A percentile compares a stretch with the other conserved stretches of the same genome.
Conservation (phyloP, 495 filamentous ascomycete species). For the Tuber magnatum region DNA sequence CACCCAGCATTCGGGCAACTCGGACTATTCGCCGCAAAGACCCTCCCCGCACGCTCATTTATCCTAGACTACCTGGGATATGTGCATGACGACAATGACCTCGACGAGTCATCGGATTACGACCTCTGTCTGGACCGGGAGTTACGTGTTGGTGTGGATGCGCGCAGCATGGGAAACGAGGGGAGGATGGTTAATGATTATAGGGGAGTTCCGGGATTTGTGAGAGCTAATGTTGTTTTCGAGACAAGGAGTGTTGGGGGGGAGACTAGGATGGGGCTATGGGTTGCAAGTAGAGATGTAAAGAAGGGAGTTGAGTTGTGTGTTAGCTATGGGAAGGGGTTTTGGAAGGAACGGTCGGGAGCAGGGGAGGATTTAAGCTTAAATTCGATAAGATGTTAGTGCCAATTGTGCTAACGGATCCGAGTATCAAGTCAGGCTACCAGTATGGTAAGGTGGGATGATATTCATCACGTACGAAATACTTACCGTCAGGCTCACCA, state of each 20-base stretch:
- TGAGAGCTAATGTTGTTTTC: constrained; percentile 40
- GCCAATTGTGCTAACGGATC: background rate
- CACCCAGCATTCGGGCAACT: constrained; percentile 60
- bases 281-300: constrained; percentile 47
- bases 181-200: constrained; percentile 70
- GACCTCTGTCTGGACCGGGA: constrained; percentile 59
- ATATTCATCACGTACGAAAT: background rate
- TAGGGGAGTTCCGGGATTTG: constrained; percentile 50
- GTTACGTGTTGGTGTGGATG: constrained; percentile 56
- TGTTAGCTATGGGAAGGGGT: constrained; percentile 63
- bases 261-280: constrained; percentile 48
- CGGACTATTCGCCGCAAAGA: constrained; percentile 58
- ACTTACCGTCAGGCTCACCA: background rate
- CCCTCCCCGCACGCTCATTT: constrained; percentile 52
- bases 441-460: background rate
- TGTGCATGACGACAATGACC: constrained; percentile 47
- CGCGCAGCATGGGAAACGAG: constrained; percentile 57
- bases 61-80: constrained; percentile 62
- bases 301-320: constrained; percentile 56
- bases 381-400: background rate
- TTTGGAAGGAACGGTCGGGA: constrained; percentile 49
- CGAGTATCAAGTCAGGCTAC: background rate
- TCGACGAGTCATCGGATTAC: constrained; percentile 52
- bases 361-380: constrained; percentile 6
- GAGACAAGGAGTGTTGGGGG: constrained; percentile 35